A percentile compares a stretch with the other conserved stretches of the same genome.
These are phyloP conservation scores for Xylaria polymorpha DNA, from an alignment of 2,329 filamentous ascomycete species.

Conservation along the genomic window DNA sequence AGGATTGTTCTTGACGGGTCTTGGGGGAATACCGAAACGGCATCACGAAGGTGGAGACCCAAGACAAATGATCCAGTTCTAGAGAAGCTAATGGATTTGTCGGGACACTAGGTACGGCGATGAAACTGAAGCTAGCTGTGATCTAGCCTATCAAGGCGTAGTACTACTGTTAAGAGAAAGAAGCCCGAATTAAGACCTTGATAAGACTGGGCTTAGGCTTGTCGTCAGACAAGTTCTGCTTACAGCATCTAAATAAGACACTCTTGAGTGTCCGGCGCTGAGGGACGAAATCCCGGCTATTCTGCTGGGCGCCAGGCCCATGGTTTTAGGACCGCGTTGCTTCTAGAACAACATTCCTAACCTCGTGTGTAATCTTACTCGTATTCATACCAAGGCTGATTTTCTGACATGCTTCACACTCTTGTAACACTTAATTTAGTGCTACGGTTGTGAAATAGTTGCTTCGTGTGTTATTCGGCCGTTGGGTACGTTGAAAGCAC, in stretches of 20 bases:
- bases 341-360: slow-evolving; percentile 1
- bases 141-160: slow-evolving; percentile 19
- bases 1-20: neutral
- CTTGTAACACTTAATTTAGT: no score
- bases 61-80: slow-evolving; percentile 1
- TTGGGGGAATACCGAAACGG: slow-evolving; percentile 17
- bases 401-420: neutral
- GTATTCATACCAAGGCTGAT: neutral
- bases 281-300: neutral
- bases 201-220: neutral
- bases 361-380: neutral
- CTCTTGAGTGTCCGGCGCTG: neutral
- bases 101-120: slow-evolving; percentile 4
- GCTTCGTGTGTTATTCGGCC: no score
- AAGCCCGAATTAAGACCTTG: neutral
- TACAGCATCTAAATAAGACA: no score
- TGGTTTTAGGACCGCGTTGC: neutral
- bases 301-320: no score
- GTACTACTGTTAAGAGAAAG: neutral
- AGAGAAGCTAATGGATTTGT: slow-evolving; percentile 2
- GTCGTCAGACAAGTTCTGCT: neutral
- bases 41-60: slow-evolving; percentile 12
- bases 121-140: slow-evolving; percentile 6
- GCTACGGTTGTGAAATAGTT: no score
- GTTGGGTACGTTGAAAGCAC: no score